Evolutionary conservation across 2,329 filamentous ascomycete genomes (phyloP), one percentile per base, ranked within the genome.

Genomic region (Diplocarpon mali): DNA sequence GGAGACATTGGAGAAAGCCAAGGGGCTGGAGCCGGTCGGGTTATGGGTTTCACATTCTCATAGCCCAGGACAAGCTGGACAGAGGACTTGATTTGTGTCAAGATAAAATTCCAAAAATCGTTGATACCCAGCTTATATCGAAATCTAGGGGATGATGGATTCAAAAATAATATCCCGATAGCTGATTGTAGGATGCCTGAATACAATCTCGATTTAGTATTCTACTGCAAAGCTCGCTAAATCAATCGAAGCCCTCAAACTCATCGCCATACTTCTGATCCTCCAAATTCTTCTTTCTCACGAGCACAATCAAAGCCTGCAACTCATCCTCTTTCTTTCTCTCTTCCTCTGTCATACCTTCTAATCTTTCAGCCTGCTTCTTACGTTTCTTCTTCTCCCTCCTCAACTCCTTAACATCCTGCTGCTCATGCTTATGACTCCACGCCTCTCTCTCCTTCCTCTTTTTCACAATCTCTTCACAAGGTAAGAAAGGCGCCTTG

Each of bases 321-420:
- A 86, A 70, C 60, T 84, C 75, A 53, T 64, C 69, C 54, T 78
- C 71, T 61, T 80, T 72, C 29, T 69, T 64, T 64, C 72, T 80
- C 63, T 88, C 78, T 46, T 78, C 76, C 3, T 82, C 77, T n/a
- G 77, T 84, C 76, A 90, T 79, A 47, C 69, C 72, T 27, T 75
- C 72, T 58, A 71, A 66, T 51, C 69, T 69, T 60, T 81, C 76
- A 9, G 76, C 75, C 50, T 88, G 80, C 48, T 74, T 71, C 61
- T 73, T 76, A 55, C 75, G 71, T 49, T 70, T 71, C 58, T 76
- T 77, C 67, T 78, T 80, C 53, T 85, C 81, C 44, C 78, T 69
- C 47, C 78, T 71, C 54, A 70, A 71, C 39, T 71, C 68, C 41
- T 80, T 76, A 47, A 74, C 67, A 17, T 80, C 80, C 56, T 81